Base-by-base conservation (phyloP, 768 basidiomycete genomes). In the Clitopilus hobsonii region DNA sequence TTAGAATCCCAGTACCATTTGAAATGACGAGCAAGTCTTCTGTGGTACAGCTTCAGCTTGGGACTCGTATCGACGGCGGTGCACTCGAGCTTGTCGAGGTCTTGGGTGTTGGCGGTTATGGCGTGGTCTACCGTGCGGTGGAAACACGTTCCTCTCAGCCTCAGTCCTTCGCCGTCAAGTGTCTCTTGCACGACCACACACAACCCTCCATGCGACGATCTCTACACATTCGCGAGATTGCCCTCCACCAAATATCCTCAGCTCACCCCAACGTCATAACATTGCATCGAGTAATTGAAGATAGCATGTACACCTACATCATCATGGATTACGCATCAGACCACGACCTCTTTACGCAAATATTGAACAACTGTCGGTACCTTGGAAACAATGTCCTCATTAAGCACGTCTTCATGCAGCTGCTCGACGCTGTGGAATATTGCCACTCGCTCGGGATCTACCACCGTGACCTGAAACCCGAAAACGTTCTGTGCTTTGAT, bases 381-480 rank as follows among this genome's bases (percentile, higher is more conserved):
- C 79, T 94, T 49, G 94, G 94, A 25, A 79, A 93, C 62, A 87
- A 94, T 69, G 72, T 74, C 22, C 80, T 96, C 55, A 95, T 98
- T 74, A 91, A 86, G 65, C 80, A 85, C 58, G 87, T 96, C 60
- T 98, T 98, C 74, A 76, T 94, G 54, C 96, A 99, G 69, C 82
- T 99, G 60, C 77, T 98, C 61, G 93, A 96, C 63, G 91, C 93
- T 5, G 89, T 98, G 65, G 88, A 93, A 62, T 89, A 94, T 70
- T 94, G 93, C 69, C 96, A 99, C 70, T 82, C 82, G 18, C 76
- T 90, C 49, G 91, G 91, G 45, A 93, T 99, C 64, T 96, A 91
- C 74, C 96, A 98, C 69, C 90, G 96, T 45, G 96, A 98, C 69
- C 75, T 99, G 65, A 99, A 98, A 77, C 96, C 96, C 4, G 96